Base-by-base conservation (phyloP, 495 filamentous ascomycete genomes). In the Penicillium verhagenii region DNA sequence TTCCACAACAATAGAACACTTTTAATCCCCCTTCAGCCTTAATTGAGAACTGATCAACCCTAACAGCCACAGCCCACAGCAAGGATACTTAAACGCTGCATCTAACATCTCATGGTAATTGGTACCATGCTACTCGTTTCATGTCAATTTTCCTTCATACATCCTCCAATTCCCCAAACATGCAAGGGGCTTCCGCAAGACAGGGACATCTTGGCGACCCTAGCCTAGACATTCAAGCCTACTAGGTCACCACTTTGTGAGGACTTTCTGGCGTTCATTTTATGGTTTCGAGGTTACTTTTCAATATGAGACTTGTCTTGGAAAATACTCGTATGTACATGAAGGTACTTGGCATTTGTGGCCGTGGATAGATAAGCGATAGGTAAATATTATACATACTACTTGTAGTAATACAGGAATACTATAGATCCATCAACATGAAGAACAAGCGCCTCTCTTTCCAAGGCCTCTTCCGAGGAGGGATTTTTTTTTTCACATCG, bases 151-250 rank as follows among this genome's bases (percentile, higher is more conserved):
- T 52, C 28, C 14, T 31, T 26, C 19, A 45, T 21, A 25, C 55
- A 49, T 37, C 35, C 31, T 40, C 42, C 42, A 47, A 46, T 28
- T 35, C 5, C 51, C 50, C 50, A 40, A 60, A 61, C 57, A 49
- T 50, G 56, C 50, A 57, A 62, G 59, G 56, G 56, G 50, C 29
- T 33, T 19, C 46, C 31, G 38, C n/a, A 4, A 26, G 10, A 25
- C 45, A n/a, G 39, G 29, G 47, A 33, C 19, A 3, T 28, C 44
- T 47, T 20, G 25, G 23, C 43, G 25, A 46, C 40, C 40, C 19
- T 20, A 7, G 18, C 14, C 23, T 16, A 25, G 23, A 28, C 14
- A n/a, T 16, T 28, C 16, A 8, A 6, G 16, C 23, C 4, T 26
- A n/a, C 7, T 28, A n/a, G n/a, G n/a, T n/a, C n/a, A n/a, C n/a